phyloP scores from a whole-genome alignment of 805 yeast genomes.

The Tetrapisispora phaffii region DNA sequence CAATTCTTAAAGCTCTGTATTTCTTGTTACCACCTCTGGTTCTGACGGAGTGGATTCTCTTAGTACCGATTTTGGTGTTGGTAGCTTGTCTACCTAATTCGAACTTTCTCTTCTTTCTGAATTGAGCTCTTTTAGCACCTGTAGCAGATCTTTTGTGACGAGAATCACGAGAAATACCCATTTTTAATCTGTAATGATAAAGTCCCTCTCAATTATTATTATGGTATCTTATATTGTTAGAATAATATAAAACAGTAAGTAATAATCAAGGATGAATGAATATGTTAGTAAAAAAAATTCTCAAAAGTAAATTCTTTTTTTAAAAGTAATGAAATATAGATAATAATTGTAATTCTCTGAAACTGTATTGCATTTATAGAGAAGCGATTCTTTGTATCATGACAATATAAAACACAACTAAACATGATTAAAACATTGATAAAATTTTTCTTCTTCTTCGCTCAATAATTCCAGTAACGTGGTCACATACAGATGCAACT shows the following conservation, averaged over 20 bases:
- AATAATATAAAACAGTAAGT: background rate
- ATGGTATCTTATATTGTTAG: background rate
- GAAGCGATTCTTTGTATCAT: too few species aligned
- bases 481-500: too few species aligned
- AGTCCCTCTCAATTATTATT: background rate
- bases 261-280: background rate
- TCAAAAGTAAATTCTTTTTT: background rate
- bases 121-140: conserved; percentile 99
- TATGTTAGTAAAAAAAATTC: conserved; percentile 2
- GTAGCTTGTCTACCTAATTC: conserved; percentile 99
- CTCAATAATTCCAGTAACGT: too few species aligned
- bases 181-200: conserved; percentile 34
- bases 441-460: too few species aligned
- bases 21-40: conserved; percentile 99
- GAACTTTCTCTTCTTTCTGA: conserved; percentile 99
- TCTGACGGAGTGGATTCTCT: conserved; percentile 98
- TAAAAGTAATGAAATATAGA: background rate
- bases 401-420: too few species aligned
- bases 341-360: background rate
- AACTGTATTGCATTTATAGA: background rate
- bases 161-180: conserved; percentile 99
- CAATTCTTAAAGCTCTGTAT: conserved; percentile 99
- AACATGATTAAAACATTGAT: too few species aligned
- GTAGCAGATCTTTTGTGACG: conserved; percentile 99
- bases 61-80: conserved; percentile 97